Evolutionary conservation across 1,139 yeast species (phyloP), one percentile per base, ranked within the genome.

Genomic region (Geotrichum phurueaensis): DNA sequence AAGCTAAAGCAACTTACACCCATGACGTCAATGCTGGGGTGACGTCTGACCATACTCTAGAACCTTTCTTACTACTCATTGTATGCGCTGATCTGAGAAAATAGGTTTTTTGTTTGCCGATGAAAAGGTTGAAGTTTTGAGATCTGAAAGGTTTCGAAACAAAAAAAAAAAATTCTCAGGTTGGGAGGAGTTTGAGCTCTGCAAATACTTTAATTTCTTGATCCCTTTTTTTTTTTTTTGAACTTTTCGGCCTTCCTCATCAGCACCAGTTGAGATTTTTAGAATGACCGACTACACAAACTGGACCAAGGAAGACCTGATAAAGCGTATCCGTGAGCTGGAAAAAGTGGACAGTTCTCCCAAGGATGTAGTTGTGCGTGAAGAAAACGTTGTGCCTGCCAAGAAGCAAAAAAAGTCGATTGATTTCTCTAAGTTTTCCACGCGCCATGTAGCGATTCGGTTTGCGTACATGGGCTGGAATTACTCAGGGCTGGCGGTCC

Each of bases 401-500:
- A 56, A n/a, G 50, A 68, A 66, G 58, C 66, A 67, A 62, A 68
- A 76, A 61, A 85, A 81, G 69, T 74, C 71, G 29, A 84, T 92
- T 71, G 96, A 89, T 68, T 89, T 89, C 69, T 76, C 84, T 23
- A 85, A 83, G 64, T 84, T 84, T 68, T 69, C 78, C n/a, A 84
- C 84, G 5, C 76, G 98, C 59, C 84, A 83, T 66, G 81, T 94
- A 23, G 98, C 96, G 0, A 71, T 94, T 45, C 78, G 83, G 65
- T 94, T 94, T 76, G 61, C 64, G 12, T 60, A 62, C 39, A 52
- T 70, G 15, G 69, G 69, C 18, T 91, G 97, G 97, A 83, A 88
- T 68, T 94, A 92, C 72, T 89, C 87, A 68, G 99, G 99, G 0
- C 78, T 94, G 39, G 97, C 96, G 0, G 78, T 82, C 58, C 99